These are phyloP conservation scores for Seminavis robusta DNA, from an alignment of 108 stramenopile species.

Conservation along the genomic window DNA sequence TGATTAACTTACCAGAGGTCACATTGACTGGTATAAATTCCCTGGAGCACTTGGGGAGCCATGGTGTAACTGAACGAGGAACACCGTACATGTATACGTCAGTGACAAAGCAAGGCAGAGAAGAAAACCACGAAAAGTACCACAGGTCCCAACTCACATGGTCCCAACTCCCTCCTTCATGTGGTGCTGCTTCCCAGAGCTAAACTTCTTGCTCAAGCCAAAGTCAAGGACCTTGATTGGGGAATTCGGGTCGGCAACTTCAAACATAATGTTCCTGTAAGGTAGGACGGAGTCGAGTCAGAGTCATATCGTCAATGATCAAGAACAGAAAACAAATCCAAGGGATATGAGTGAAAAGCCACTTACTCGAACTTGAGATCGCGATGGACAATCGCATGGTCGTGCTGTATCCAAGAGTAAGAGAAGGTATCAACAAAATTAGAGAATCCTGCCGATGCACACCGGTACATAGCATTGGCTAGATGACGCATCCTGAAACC, in stretches of 20 bases:
- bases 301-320: background rate
- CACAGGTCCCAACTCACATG: constrained; percentile 69
- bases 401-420: no score
- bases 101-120: constrained; percentile 34
- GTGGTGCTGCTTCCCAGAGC: constrained; percentile 10
- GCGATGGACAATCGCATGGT: constrained; percentile 92
- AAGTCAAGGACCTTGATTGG: constrained; percentile 34
- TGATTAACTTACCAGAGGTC: constrained; percentile 68
- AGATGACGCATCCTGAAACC: no score
- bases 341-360: background rate
- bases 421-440: no score
- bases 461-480: no score
- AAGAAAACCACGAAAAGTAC: constrained; percentile 45
- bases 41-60: constrained; percentile 73
- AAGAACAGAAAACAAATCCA: constrained; percentile 1
- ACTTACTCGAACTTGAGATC: constrained; percentile 84
- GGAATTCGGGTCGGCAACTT: constrained; percentile 42
- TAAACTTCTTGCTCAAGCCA: constrained; percentile 69
- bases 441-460: no score
- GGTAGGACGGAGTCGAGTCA: constrained; percentile 2
- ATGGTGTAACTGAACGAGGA: constrained; percentile 32
- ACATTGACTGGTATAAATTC: constrained; percentile 69
- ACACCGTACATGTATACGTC: background rate
- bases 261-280: constrained; percentile 56
- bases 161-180: constrained; percentile 77